Percentiles rank a stretch among this genome's conserved stretches.
These are phyloP conservation scores for Echinochloa phyllopogon DNA, from an alignment of 176 grass and related monocot genomes.

Conservation along the genomic window DNA sequence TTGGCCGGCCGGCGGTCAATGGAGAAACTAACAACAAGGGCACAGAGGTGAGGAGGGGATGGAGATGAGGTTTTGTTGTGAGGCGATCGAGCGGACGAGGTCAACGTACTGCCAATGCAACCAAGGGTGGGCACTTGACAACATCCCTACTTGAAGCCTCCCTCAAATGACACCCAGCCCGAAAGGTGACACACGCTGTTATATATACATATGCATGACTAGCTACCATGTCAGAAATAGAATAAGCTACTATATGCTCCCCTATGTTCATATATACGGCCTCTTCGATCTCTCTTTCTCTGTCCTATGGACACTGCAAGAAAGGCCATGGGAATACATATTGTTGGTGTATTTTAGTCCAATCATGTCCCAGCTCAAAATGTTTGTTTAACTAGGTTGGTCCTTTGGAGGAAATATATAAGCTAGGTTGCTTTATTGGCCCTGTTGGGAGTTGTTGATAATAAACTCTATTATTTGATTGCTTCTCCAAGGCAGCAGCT, in stretches of 20 bases:
- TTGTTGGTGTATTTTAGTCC: conserved; percentile 36
- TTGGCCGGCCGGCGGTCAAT: not conserved
- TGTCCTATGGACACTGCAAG: not conserved
- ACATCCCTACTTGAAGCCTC: conserved; percentile 87
- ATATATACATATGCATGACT: not conserved
- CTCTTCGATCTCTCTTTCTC: not conserved
- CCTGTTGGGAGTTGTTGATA: conserved; percentile 12
- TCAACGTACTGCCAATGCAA: conserved; percentile 43
- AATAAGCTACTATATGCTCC: not conserved
- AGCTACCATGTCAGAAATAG: not conserved
- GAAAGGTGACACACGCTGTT: conserved; percentile 26
- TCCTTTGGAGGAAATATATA: conserved; percentile 29
- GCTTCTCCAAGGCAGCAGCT: conserved; percentile 26
- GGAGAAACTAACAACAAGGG: conserved; percentile 26
- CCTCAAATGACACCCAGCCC: conserved; percentile 75
- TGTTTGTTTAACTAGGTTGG: conserved; percentile 23
- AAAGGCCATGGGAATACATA: not conserved
- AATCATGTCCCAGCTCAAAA: conserved; percentile 43
- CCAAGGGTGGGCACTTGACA: conserved; percentile 30
- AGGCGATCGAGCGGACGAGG: not conserved
- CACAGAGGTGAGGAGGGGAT: not conserved
- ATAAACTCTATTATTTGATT: conserved; percentile 34
- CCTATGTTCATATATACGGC: not conserved
- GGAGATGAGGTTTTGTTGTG: not conserved
- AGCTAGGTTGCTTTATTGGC: conserved; percentile 33